A percentile compares a stretch with the other conserved stretches of the same genome.
These are phyloP conservation scores for Hypoxylon fragiforme DNA, from an alignment of 495 filamentous ascomycete genomes.

Conservation along the genomic window DNA sequence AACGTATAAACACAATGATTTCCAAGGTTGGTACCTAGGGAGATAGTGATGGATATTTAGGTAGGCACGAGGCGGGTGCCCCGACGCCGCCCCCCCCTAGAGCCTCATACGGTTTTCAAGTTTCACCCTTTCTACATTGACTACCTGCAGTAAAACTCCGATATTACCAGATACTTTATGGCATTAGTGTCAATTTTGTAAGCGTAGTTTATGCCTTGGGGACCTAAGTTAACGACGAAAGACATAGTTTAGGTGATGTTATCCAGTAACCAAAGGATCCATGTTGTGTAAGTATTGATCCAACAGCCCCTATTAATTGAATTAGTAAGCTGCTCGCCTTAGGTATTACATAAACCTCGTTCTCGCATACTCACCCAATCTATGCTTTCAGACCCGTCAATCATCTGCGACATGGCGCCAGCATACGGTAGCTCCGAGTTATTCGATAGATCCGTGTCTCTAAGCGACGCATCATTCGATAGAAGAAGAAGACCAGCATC, in stretches of 20 bases:
- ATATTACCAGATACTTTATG: too few relatives aligned
- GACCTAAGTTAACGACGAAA: too few relatives aligned
- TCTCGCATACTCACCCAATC: background rate
- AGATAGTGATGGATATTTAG: conserved; percentile 8
- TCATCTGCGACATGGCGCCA: background rate
- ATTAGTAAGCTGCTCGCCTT: background rate
- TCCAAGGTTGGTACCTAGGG: too few relatives aligned
- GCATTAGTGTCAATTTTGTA: too few relatives aligned
- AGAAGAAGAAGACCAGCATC: background rate
- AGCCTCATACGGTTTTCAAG: too few relatives aligned
- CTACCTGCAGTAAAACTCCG: too few relatives aligned
- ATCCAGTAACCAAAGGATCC: background rate
- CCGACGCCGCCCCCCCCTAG: too few relatives aligned
- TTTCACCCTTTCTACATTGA: too few relatives aligned
- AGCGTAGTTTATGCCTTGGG: too few relatives aligned
- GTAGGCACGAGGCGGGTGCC: too few relatives aligned
- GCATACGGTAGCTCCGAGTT: background rate
- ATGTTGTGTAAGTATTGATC: background rate
- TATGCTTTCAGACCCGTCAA: background rate
- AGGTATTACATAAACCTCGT: background rate
- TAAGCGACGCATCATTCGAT: background rate
- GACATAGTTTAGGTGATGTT: conserved; percentile 11
- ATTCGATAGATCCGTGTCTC: background rate
- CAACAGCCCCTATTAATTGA: background rate
- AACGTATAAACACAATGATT: conserved; percentile 10